These are phyloP conservation scores for Neobulgaria alba DNA, from an alignment of 2,329 filamentous ascomycete genomes.

Conservation along the genomic window DNA sequence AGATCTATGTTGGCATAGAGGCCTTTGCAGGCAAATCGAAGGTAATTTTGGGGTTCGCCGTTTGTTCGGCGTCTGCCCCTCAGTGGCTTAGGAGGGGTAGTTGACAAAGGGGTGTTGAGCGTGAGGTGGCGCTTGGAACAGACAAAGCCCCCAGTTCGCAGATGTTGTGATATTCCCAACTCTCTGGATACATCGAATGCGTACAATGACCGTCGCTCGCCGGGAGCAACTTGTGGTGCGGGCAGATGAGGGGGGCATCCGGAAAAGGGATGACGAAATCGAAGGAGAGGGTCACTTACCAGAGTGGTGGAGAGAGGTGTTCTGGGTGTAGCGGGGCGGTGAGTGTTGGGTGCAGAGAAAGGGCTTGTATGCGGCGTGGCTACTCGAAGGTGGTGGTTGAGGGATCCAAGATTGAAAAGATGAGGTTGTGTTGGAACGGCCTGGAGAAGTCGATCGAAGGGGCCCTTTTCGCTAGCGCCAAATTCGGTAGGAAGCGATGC, in stretches of 20 bases:
- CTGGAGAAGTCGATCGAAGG: constrained; percentile 19
- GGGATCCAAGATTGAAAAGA: constrained; percentile 9
- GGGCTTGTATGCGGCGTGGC: constrained; percentile 14
- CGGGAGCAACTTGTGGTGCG: too few relatives aligned
- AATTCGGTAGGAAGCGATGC: constrained; percentile 12
- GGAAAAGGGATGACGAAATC: constrained; percentile 25
- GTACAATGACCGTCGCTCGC: too few relatives aligned
- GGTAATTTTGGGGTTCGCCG: background rate
- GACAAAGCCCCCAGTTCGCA: background rate
- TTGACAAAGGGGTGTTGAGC: constrained; percentile 9
- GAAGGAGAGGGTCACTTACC: constrained; percentile 21
- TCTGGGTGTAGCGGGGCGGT: constrained; percentile 4
- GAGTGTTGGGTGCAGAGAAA: constrained; percentile 5
- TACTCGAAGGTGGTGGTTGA: constrained; percentile 10
- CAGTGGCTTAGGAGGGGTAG: constrained; percentile 20
- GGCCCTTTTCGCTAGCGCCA: constrained; percentile 14
- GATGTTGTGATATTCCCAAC: too few relatives aligned
- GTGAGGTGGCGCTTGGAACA: background rate
- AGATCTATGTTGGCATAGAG: background rate
- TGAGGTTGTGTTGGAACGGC: constrained; percentile 19
- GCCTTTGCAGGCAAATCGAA: background rate
- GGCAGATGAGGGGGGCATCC: constrained; percentile 6
- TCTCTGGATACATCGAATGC: too few relatives aligned
- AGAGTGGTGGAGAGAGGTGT: constrained; percentile 11
- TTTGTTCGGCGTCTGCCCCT: constrained; percentile 15